phyloP scores from a whole-genome alignment of 164 flowering plant species.

The Cinnamomum chago region DNA sequence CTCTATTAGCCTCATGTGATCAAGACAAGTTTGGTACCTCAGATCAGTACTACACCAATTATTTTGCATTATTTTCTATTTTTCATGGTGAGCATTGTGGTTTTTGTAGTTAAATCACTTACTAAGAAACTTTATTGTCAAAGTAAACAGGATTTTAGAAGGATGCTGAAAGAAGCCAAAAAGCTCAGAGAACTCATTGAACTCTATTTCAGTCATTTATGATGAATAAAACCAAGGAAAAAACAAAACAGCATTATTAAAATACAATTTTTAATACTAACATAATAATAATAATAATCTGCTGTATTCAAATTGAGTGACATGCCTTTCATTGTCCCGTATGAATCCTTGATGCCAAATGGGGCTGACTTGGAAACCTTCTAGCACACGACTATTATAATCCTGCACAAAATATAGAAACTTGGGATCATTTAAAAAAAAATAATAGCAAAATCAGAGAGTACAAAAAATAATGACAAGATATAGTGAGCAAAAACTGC shows the following conservation, averaged over 20 bases:
- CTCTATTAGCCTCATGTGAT: too few species aligned
- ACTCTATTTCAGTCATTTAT: neutral
- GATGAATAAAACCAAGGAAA: neutral
- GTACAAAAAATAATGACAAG: neutral
- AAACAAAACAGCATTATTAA: neutral
- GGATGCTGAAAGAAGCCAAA: neutral
- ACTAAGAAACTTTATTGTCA: too few species aligned
- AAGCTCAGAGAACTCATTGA: neutral
- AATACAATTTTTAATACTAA: neutral
- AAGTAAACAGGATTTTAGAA: too few species aligned
- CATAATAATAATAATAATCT: neutral
- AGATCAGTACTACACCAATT: too few species aligned
- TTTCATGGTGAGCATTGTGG: too few species aligned
- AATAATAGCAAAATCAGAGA: neutral
- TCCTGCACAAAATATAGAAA: constrained; percentile 39
- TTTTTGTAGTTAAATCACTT: too few species aligned
- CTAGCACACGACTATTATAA: constrained; percentile 53
- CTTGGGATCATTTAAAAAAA: neutral
- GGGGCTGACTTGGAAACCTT: constrained; percentile 94
- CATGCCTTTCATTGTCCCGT: constrained; percentile 85
- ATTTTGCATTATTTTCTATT: too few species aligned
- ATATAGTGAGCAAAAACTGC: neutral
- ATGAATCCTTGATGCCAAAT: constrained; percentile 95
- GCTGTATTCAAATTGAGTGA: neutral
- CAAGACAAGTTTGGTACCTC: too few species aligned